Base-by-base conservation (phyloP, 352 stramenopile species). In the Phytophthora sojae region DNA sequence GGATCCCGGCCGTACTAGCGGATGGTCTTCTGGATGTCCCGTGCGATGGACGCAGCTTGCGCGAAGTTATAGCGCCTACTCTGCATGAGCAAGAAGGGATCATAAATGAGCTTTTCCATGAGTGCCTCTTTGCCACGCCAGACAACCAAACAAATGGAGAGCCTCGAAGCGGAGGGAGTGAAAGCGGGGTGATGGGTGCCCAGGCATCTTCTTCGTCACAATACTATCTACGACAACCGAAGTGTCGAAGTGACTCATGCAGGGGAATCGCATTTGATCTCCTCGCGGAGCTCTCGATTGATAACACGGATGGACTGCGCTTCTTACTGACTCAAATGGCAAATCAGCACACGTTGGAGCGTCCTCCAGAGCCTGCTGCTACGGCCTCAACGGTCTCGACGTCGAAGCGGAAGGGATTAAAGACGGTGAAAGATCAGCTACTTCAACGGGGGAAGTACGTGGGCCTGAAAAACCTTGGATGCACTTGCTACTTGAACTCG, bases 401-500 rank as follows among this genome's bases (percentile, higher is more conserved):
- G 4, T 83, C 82, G 1, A 92, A 91, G 49, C 81, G 84, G 14
- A 93, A 90, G 47, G 64, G 61, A 14, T 62, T 61, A 19, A 91
- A 90, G 29, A 44, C 69, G 8, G 61, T 73, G 9, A 88, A 84
- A 61, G 77, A 83, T 17, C 70, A 85, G 39, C 51, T 79, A 15
- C 58, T 90, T 21, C 80, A 92, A 57, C 84, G 87, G 7, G 85
- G 78, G 35, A 94, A 94, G 64, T 96, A 97, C 55, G 87, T 97
- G 37, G 97, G 97, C 14, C 70, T 99, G 29, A 97, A 98, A 62
- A 99, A 99, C 61, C 77, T 98, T 35, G 94, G 96, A 1, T 98
- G 91, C 62, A 98, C 97, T 6, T 99, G 97, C 81, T 99, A 99
- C 66, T 70, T 99, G 72, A 99, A 99, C 76, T 96, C 86, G 23